These are phyloP conservation scores for Kuraishia borneana DNA, from an alignment of 805 yeast genomes.

Conservation along the genomic window DNA sequence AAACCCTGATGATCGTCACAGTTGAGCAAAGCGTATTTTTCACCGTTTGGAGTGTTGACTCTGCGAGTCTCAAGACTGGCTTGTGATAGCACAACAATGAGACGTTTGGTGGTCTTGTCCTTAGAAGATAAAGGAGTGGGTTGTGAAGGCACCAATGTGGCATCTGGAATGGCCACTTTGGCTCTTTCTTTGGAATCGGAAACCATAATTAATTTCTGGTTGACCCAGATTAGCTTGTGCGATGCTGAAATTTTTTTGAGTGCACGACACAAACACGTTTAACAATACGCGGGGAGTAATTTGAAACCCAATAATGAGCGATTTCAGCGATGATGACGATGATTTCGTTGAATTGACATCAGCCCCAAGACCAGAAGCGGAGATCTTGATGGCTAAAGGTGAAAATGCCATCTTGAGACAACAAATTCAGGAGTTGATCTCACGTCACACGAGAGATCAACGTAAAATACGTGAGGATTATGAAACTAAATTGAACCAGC, in stretches of 20 bases:
- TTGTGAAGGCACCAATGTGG: slow-evolving; percentile 78
- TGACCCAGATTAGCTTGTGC: background rate
- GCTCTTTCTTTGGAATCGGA: slow-evolving; percentile 37
- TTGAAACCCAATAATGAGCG: no score
- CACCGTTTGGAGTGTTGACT: slow-evolving; percentile 73
- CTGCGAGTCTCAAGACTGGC: slow-evolving; percentile 95
- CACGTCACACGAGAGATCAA: slow-evolving; percentile 22
- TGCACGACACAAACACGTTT: no score
- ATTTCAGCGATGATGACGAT: slow-evolving; percentile 14
- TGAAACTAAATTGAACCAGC: slow-evolving; percentile 9
- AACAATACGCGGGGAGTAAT: no score
- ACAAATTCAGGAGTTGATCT: slow-evolving; percentile 38
- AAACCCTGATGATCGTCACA: slow-evolving; percentile 98
- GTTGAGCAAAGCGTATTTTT: slow-evolving; percentile 85
- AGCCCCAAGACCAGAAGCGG: slow-evolving; percentile 10
- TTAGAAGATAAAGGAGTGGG: slow-evolving; percentile 73
- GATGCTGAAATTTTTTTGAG: background rate
- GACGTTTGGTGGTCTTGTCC: slow-evolving; percentile 78
- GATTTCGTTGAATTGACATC: slow-evolving; percentile 14
- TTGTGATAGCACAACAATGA: slow-evolving; percentile 89
- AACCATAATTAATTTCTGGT: slow-evolving; percentile 21
- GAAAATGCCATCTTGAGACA: slow-evolving; percentile 72
- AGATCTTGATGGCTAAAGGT: slow-evolving; percentile 50
- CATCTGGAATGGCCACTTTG: slow-evolving; percentile 24
- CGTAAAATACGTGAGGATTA: slow-evolving; percentile 23